These are phyloP conservation scores for Pleurotus pulmonarius DNA, from an alignment of 768 basidiomycete genomes.

Conservation along the genomic window DNA sequence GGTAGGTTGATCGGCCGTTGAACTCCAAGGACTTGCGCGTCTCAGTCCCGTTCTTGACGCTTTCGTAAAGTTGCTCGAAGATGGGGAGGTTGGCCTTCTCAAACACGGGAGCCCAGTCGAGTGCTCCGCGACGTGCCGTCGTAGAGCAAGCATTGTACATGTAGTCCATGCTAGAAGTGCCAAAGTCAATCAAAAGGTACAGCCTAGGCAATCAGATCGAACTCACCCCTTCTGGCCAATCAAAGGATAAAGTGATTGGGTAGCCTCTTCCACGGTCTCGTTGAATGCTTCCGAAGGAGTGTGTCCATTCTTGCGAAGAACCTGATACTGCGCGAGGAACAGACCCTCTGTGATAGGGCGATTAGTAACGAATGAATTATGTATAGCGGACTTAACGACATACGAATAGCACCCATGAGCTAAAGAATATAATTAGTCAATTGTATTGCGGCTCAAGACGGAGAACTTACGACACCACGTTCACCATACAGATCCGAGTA, in stretches of 20 bases:
- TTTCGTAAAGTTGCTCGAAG: constrained; percentile 93
- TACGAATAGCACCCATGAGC: constrained; percentile 97
- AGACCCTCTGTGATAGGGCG: constrained; percentile 68
- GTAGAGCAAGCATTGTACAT: constrained; percentile 99
- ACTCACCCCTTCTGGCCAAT: constrained; percentile 90
- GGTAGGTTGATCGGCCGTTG: constrained; percentile 90
- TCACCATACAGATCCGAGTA: constrained; percentile 99
- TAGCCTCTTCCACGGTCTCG: constrained; percentile 99
- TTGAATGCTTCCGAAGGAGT: constrained; percentile 98
- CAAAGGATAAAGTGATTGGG: constrained; percentile 95
- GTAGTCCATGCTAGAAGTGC: constrained; percentile 82
- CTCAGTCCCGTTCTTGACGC: constrained; percentile 93
- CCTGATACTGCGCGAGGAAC: constrained; percentile 98
- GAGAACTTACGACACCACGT: constrained; percentile 88
- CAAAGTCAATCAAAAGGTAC: background rate
- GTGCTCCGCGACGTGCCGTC: constrained; percentile 96
- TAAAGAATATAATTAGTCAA: constrained; percentile 23
- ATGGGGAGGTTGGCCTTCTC: constrained; percentile 92
- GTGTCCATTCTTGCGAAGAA: constrained; percentile 95
- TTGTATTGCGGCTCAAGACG: constrained; percentile 2
- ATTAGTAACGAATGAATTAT: no score
- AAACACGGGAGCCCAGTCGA: constrained; percentile 98
- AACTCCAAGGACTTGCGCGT: constrained; percentile 96
- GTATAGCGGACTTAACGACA: constrained; percentile 26
- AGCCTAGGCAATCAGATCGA: background rate